A percentile compares a stretch with the other conserved stretches of the same genome.
phyloP scores from a whole-genome alignment of 2,329 filamentous ascomycete species.

The Arthrobotrys megalospora region DNA sequence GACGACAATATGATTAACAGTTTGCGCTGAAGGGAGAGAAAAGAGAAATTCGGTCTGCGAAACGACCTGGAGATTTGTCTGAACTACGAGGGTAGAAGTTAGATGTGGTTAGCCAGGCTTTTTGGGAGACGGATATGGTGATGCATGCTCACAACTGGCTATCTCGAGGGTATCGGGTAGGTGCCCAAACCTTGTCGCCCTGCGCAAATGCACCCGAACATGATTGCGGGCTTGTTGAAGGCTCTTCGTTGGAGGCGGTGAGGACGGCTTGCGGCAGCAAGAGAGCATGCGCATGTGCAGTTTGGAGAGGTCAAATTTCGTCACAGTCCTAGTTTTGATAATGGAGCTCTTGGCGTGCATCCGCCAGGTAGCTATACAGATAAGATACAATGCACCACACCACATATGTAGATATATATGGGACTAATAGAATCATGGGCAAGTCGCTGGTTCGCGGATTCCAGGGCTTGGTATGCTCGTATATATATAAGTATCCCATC shows the following conservation, averaged over 20 bases:
- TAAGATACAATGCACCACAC: no score
- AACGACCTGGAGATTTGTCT: constrained; percentile 72
- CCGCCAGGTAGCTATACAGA: no score
- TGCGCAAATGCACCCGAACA: constrained; percentile 65
- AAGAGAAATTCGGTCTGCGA: constrained; percentile 76
- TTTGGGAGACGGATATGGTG: constrained; percentile 30
- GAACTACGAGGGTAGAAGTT: constrained; percentile 66
- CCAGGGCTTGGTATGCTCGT: neutral
- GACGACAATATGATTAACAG: constrained; percentile 83
- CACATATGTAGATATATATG: no score
- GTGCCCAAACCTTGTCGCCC: constrained; percentile 64
- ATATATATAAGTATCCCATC: neutral
- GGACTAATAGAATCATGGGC: no score
- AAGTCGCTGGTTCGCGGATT: no score
- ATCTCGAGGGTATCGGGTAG: constrained; percentile 49
- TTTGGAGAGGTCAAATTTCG: constrained; percentile 16
- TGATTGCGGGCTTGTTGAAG: constrained; percentile 42
- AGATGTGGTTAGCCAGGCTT: constrained; percentile 1
- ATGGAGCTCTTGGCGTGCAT: neutral
- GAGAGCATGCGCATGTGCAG: constrained; percentile 1
- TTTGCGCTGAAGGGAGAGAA: constrained; percentile 71
- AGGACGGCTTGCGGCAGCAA: constrained; percentile 11
- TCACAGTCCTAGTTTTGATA: constrained; percentile 3
- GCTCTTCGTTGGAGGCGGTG: constrained; percentile 19
- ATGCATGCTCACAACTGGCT: constrained; percentile 36